Percentiles rank a stretch among this genome's conserved stretches.
phyloP scores from a whole-genome alignment of 2,329 filamentous ascomycete species.

The Leptographium flavum region DNA sequence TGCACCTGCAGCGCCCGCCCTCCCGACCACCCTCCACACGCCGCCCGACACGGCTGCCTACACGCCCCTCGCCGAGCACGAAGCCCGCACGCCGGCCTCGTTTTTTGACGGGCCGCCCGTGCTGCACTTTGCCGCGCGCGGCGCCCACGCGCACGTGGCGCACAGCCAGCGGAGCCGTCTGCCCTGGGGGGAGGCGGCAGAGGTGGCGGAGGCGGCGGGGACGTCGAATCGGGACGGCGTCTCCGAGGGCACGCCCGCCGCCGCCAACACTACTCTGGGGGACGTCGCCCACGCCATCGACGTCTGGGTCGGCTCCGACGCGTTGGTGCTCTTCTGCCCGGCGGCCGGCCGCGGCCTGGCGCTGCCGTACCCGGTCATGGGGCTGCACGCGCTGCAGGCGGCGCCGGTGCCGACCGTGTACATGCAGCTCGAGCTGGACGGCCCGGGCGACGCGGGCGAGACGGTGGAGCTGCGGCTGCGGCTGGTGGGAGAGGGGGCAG shows the following conservation, averaged over 20 bases:
- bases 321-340: constrained; percentile 50
- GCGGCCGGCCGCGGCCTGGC: constrained; percentile 44
- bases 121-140: constrained; percentile 47
- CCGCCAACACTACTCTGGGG: no score
- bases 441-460: constrained; percentile 37
- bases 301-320: constrained; percentile 24
- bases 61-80: constrained; percentile 51
- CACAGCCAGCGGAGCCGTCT: constrained; percentile 38
- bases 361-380: constrained; percentile 61
- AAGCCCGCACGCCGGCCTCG: constrained; percentile 55
- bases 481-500: constrained; percentile 22
- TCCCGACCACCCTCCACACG: constrained; percentile 38
- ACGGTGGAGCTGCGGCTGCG: constrained; percentile 55
- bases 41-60: constrained; percentile 46
- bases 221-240: constrained; percentile 14
- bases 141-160: constrained; percentile 43
- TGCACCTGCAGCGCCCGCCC: neutral
- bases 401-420: constrained; percentile 40
- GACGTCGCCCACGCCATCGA: no score
- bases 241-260: no score
- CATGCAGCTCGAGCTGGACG: constrained; percentile 53
- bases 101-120: constrained; percentile 61
- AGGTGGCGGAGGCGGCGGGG: constrained; percentile 18
- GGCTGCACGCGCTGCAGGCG: constrained; percentile 60
- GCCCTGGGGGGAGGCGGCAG: constrained; percentile 32